phyloP scores from a whole-genome alignment of 1,284 basidiomycete species.

The Boletus holoroseus region DNA sequence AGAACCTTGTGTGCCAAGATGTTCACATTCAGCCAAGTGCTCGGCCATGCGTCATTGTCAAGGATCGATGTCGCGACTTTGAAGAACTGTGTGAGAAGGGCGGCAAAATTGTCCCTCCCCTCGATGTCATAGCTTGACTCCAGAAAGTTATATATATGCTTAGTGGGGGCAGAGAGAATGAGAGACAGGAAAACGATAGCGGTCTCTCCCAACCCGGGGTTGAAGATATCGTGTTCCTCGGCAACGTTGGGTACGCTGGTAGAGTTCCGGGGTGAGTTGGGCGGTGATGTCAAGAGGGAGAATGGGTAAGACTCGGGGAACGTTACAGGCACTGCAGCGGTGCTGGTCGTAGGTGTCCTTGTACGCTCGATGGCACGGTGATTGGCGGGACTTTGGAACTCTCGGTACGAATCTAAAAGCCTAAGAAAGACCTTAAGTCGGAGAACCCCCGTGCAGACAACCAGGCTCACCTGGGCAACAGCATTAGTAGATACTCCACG shows the following conservation, averaged over 20 bases:
- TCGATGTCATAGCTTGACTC: slow-evolving; percentile 81
- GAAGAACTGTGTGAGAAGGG: slow-evolving; percentile 75
- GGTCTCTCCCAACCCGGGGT: slow-evolving; percentile 80
- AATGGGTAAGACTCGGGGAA: slow-evolving; percentile 95
- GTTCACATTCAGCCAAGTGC: slow-evolving; percentile 89
- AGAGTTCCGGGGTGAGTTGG: slow-evolving; percentile 48
- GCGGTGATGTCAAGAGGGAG: slow-evolving; percentile 67
- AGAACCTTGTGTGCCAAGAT: slow-evolving; percentile 86
- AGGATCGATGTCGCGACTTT: slow-evolving; percentile 79
- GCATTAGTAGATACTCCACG: slow-evolving; percentile 81
- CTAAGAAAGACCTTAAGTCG: slow-evolving; percentile 9
- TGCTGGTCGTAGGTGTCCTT: slow-evolving; percentile 55
- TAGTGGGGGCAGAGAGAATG: slow-evolving; percentile 72
- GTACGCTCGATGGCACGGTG: slow-evolving; percentile 67
- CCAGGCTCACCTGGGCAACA: slow-evolving; percentile 69
- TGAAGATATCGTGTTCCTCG: slow-evolving; percentile 55
- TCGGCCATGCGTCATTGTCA: slow-evolving; percentile 85
- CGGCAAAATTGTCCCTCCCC: slow-evolving; percentile 71
- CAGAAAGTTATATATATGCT: slow-evolving; percentile 76
- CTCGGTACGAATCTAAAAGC: slow-evolving; percentile 76
- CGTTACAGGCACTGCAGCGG: slow-evolving; percentile 67
- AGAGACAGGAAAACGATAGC: slow-evolving; percentile 83
- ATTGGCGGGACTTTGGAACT: slow-evolving; percentile 68
- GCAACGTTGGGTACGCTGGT: slow-evolving; percentile 37
- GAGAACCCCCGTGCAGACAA: slow-evolving; percentile 8